A percentile compares a stretch with the other conserved stretches of the same genome.
Evolutionary conservation across 2,329 filamentous ascomycete species (phyloP).

Genomic region (Fusarium xyrophilum): DNA sequence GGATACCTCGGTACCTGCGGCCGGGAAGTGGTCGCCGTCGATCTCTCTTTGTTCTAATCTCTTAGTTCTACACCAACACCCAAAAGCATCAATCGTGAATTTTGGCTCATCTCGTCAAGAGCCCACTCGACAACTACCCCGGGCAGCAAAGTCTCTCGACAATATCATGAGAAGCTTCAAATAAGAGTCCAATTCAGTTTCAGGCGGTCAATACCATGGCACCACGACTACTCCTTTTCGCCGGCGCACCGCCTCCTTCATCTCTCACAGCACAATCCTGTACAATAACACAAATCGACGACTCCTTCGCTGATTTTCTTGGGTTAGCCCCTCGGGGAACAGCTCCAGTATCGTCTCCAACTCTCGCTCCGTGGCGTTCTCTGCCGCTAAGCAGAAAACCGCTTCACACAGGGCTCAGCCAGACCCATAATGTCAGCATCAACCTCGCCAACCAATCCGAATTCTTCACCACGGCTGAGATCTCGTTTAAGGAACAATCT

Average conservation of each 20-base stretch:
- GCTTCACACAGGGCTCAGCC: constrained; percentile 61
- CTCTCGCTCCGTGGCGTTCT: constrained; percentile 59
- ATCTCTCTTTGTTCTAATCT: constrained; percentile 9
- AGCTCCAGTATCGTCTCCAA: constrained; percentile 42
- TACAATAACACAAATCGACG: constrained; percentile 41
- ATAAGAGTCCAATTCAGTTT: background rate
- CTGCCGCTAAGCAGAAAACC: constrained; percentile 57
- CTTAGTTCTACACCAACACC: background rate
- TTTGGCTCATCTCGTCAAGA: constrained; percentile 1
- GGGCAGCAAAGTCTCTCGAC: background rate
- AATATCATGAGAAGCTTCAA: constrained; percentile 1
- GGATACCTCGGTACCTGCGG: constrained; percentile 34
- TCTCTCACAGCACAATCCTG: constrained; percentile 42
- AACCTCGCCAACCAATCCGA: constrained; percentile 46
- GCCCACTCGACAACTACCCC: background rate
- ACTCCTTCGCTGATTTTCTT: constrained; percentile 40
- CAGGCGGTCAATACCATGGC: constrained; percentile 30
- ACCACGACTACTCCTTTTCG: constrained; percentile 49
- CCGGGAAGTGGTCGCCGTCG: constrained; percentile 23
- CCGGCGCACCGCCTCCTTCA: constrained; percentile 46
- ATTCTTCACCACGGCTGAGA: constrained; percentile 57
- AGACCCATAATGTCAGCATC: constrained; percentile 51
- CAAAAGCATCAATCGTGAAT: constrained; percentile 1
- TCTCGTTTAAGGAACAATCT: constrained; percentile 44
- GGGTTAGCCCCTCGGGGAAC: constrained; percentile 10